These are phyloP conservation scores for Dissophora globulifera DNA, from an alignment of 192 early-diverging fungal genomes.

Conservation along the genomic window DNA sequence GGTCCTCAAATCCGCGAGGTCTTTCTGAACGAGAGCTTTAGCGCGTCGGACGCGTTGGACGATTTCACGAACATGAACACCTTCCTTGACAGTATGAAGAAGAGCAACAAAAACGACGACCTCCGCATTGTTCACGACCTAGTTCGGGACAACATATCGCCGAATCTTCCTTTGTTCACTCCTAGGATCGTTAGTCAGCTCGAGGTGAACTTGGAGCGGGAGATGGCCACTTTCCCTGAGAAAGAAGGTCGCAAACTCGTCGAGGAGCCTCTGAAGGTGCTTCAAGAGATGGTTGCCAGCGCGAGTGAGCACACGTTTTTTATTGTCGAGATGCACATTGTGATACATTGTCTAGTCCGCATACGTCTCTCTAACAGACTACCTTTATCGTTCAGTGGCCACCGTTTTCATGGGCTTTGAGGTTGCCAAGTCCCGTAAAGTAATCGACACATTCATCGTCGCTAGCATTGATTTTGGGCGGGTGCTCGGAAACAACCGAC, in stretches of 20 bases:
- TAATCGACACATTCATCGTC: slow-evolving; percentile 33
- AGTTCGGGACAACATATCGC: slow-evolving; percentile 37
- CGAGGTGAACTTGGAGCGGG: slow-evolving; percentile 18
- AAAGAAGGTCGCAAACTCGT: slow-evolving; percentile 18
- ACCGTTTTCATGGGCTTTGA: slow-evolving; percentile 32
- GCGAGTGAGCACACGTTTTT: slow-evolving; percentile 29
- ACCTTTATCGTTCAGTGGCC: slow-evolving; percentile 23
- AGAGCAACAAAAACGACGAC: slow-evolving; percentile 14
- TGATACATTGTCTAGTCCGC: too few relatives aligned
- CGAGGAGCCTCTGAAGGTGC: slow-evolving; percentile 12
- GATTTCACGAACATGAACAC: slow-evolving; percentile 23
- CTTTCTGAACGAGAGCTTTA: slow-evolving; percentile 35
- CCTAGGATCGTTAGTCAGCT: slow-evolving; percentile 22
- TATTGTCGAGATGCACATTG: too few relatives aligned
- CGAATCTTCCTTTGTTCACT: slow-evolving; percentile 32
- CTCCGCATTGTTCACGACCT: slow-evolving; percentile 19
- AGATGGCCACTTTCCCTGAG: background rate
- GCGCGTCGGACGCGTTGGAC: slow-evolving; percentile 15
- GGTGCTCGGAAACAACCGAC: slow-evolving; percentile 3
- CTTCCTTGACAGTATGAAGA: slow-evolving; percentile 13
- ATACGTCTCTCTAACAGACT: background rate
- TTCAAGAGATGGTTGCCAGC: slow-evolving; percentile 46
- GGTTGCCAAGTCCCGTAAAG: slow-evolving; percentile 27
- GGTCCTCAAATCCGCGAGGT: slow-evolving; percentile 42
- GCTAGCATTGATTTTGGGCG: slow-evolving; percentile 23